A percentile compares a stretch with the other conserved stretches of the same genome.
Conservation (phyloP, 139 green algal genomes). For the Zygnema cylindricum region DNA sequence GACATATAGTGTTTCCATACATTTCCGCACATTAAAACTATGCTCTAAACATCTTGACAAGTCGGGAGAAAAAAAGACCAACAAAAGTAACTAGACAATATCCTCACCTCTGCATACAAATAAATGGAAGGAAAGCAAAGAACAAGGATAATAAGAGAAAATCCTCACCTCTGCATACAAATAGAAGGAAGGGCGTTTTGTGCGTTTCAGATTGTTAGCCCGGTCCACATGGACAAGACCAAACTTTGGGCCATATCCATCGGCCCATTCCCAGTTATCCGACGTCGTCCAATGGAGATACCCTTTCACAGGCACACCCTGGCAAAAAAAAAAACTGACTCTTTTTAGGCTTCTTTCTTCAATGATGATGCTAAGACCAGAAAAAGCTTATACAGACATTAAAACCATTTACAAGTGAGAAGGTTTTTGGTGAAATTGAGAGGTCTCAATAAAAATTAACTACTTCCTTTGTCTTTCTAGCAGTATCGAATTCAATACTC, state of each 20-base stretch:
- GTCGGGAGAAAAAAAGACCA: too few relatives aligned
- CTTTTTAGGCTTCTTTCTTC: too few relatives aligned
- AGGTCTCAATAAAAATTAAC: too few relatives aligned
- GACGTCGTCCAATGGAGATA: conserved; percentile 61
- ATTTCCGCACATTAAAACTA: too few relatives aligned
- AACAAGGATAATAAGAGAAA: neutral
- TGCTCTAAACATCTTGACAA: neutral
- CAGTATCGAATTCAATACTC: too few relatives aligned
- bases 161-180: conserved; percentile 35
- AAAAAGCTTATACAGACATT: too few relatives aligned
- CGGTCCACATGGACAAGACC: conserved; percentile 47
- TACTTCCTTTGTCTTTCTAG: too few relatives aligned
- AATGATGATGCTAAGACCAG: too few relatives aligned
- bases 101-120: too few relatives aligned
- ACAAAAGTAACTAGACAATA: too few relatives aligned
- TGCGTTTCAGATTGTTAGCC: conserved; percentile 21
- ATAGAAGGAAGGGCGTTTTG: conserved; percentile 24
- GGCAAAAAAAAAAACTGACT: neutral
- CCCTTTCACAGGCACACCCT: conserved; percentile 40
- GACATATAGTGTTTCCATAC: neutral
- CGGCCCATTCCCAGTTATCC: conserved; percentile 65
- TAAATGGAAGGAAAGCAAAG: neutral
- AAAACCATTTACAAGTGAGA: too few relatives aligned
- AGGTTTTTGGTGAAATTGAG: too few relatives aligned
- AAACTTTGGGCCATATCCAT: conserved; percentile 64